Percentiles rank a stretch among this genome's conserved stretches.
Evolutionary conservation across 148 eudicot species (phyloP).

Genomic region (Polygonum maritimum): DNA sequence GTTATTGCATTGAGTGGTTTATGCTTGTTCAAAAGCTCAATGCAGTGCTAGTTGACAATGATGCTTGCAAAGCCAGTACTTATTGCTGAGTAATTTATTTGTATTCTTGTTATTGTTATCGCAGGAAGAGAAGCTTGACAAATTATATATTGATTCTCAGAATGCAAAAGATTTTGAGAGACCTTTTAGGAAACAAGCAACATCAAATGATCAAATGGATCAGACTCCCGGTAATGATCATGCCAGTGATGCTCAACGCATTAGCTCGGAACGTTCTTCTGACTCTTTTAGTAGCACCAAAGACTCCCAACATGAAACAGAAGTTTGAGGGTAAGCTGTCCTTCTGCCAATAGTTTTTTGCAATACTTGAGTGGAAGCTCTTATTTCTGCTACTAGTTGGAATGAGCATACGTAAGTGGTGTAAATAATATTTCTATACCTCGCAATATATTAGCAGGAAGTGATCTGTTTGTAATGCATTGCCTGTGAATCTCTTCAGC

Average conservation of each 20-base stretch:
- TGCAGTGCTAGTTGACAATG: background rate
- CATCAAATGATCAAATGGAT: slow-evolving; percentile 40
- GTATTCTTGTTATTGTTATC: background rate
- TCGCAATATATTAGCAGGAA: background rate
- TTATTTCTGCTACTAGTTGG: slow-evolving; percentile 4
- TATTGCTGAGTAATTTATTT: background rate
- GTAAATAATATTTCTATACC: background rate
- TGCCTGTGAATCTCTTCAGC: background rate
- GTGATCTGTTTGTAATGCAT: background rate
- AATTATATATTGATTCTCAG: slow-evolving; percentile 61
- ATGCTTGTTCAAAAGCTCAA: background rate
- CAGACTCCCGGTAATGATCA: slow-evolving; percentile 27
- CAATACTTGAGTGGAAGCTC: background rate
- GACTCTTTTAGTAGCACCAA: background rate
- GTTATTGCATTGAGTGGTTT: background rate
- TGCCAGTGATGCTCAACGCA: slow-evolving; percentile 25
- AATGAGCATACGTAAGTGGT: background rate
- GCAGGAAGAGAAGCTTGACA: slow-evolving; percentile 72
- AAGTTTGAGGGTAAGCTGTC: background rate
- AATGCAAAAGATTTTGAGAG: slow-evolving; percentile 83
- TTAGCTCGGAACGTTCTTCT: slow-evolving; percentile 18
- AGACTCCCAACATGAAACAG: slow-evolving; percentile 7
- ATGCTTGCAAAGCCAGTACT: background rate
- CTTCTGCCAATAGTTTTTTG: background rate
- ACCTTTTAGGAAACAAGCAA: slow-evolving; percentile 47